A percentile compares a stretch with the other conserved stretches of the same genome.
Conservation (phyloP, 2,329 filamentous ascomycete species). For the Aspergillus costaricaensis region DNA sequence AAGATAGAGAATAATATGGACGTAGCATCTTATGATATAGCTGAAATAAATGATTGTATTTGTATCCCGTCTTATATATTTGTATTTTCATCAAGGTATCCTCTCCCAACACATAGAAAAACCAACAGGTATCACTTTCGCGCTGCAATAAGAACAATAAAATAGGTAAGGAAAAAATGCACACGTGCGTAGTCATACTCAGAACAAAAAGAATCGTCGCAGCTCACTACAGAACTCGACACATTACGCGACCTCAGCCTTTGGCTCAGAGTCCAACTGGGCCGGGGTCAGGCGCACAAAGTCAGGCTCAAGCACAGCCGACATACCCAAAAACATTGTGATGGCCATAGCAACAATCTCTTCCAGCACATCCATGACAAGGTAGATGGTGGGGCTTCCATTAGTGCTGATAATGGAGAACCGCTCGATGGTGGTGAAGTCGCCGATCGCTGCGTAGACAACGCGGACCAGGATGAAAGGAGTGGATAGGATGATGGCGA, state of each 20-base stretch:
- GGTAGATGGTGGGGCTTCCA: constrained; percentile 30
- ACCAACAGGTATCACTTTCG: too few species aligned
- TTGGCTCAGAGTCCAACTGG: neutral
- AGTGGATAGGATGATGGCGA: constrained; percentile 27
- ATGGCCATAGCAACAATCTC: constrained; percentile 31
- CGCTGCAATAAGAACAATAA: too few species aligned
- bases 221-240: neutral
- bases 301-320: constrained; percentile 19
- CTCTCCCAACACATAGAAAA: too few species aligned
- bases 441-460: constrained; percentile 27
- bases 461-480: constrained; percentile 33
- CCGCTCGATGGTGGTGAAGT: constrained; percentile 15
- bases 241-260: neutral
- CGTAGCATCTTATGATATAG: too few species aligned
- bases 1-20: too few species aligned
- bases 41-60: too few species aligned
- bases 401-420: constrained; percentile 11
- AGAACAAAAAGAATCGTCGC: too few species aligned
- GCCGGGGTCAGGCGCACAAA: neutral
- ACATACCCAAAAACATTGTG: constrained; percentile 23
- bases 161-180: too few species aligned
- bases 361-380: constrained; percentile 35
- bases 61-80: too few species aligned
- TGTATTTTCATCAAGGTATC: too few species aligned
- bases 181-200: too few species aligned